Percentiles rank a stretch among this genome's conserved stretches.
phyloP scores from a whole-genome alignment of 2,329 filamentous ascomycete species.

The Monilinia fructigena region DNA sequence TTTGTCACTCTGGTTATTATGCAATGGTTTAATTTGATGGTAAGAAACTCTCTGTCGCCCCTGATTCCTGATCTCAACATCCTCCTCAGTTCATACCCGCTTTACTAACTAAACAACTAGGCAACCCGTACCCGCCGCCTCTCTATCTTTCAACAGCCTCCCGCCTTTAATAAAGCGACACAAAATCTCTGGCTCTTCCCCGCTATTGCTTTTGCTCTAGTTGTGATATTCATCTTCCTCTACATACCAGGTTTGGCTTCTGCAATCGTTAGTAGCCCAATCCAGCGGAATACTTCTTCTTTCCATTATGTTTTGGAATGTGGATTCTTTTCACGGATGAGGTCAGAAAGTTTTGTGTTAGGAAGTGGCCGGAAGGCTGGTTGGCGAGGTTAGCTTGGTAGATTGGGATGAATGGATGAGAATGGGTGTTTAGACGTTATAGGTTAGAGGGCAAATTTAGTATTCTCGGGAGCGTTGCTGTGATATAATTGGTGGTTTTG shows the following conservation, averaged over 20 bases:
- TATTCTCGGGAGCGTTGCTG: background rate
- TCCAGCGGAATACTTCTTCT: conserved; percentile 74
- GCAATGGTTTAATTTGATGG: conserved; percentile 73
- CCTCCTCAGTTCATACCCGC: background rate
- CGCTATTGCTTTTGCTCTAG: conserved; percentile 64
- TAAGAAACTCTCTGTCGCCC: background rate
- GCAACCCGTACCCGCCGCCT: conserved; percentile 60
- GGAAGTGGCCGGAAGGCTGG: conserved; percentile 56
- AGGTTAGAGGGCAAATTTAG: background rate
- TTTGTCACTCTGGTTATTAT: conserved; percentile 78
- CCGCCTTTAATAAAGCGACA: conserved; percentile 56
- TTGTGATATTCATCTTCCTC: conserved; percentile 65
- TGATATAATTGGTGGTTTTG: background rate
- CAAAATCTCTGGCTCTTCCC: conserved; percentile 68
- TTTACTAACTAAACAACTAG: conserved; percentile 6
- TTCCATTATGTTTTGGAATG: conserved; percentile 69
- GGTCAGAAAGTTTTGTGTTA: conserved; percentile 58
- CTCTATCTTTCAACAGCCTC: conserved; percentile 69
- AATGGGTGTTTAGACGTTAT: background rate
- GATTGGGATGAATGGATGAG: background rate
- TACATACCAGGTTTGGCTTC: conserved; percentile 65
- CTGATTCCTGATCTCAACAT: background rate
- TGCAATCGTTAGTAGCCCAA: conserved; percentile 57
- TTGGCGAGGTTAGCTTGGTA: conserved; percentile 65
- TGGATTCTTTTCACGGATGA: conserved; percentile 64